Evolutionary conservation across 441 rosid genomes (phyloP).

Genomic region (Populus trichocarpa): DNA sequence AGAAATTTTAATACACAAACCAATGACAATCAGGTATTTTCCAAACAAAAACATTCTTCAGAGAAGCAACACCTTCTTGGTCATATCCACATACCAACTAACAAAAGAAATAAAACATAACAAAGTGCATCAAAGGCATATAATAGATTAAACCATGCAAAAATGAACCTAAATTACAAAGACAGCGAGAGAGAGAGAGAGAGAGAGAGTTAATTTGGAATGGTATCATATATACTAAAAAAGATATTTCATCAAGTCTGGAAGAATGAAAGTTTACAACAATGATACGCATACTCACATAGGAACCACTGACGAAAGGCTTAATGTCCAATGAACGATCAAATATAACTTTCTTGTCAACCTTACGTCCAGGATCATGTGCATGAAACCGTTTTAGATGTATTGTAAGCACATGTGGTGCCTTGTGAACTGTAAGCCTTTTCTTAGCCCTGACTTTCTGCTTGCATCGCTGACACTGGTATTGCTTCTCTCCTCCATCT

Average conservation of each 20-base stretch:
- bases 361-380: slow-evolving; percentile 63
- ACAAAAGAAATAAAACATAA: background rate
- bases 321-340: slow-evolving; percentile 68
- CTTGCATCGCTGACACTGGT: slow-evolving; percentile 83
- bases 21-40: background rate
- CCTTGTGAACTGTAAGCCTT: slow-evolving; percentile 84
- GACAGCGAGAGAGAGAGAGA: too few relatives aligned
- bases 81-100: background rate
- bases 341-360: slow-evolving; percentile 70
- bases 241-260: background rate
- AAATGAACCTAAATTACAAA: background rate
- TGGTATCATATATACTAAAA: background rate
- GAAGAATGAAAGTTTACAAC: background rate
- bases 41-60: background rate
- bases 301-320: slow-evolving; percentile 71
- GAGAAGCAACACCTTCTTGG: background rate
- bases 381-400: slow-evolving; percentile 90
- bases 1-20: background rate
- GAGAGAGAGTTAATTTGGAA: background rate
- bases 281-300: slow-evolving; percentile 53
- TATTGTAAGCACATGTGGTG: slow-evolving; percentile 78
- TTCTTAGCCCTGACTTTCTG: slow-evolving; percentile 86
- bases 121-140: background rate
- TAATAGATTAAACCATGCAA: background rate
- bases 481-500: slow-evolving; percentile 90